A percentile compares a stretch with the other conserved stretches of the same genome.
Conservation (phyloP, 1,139 yeast genomes). For the Candida buenavistaensis region DNA sequence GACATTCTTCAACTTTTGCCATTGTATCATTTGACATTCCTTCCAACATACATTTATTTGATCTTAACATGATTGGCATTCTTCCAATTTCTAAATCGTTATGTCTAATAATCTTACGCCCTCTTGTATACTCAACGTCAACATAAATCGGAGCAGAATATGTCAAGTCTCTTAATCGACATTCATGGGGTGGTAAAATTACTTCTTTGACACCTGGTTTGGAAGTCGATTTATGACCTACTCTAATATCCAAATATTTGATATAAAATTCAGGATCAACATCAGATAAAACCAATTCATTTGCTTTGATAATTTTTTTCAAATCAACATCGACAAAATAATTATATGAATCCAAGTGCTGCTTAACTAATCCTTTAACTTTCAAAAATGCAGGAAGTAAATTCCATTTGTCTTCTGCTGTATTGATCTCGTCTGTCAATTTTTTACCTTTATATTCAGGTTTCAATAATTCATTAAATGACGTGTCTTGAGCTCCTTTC, state of each 20-base stretch:
- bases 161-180: conserved; percentile 91
- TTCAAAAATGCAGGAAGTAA: conserved; percentile 91
- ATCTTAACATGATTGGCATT: conserved; percentile 96
- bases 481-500: conserved; percentile 35
- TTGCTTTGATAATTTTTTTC: conserved; percentile 88
- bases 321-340: conserved; percentile 92
- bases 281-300: conserved; percentile 84
- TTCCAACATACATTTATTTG: conserved; percentile 83
- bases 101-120: conserved; percentile 86
- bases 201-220: conserved; percentile 57
- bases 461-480: conserved; percentile 74
- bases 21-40: conserved; percentile 77
- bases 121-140: conserved; percentile 95
- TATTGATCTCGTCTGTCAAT: conserved; percentile 81
- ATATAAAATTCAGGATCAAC: conserved; percentile 96
- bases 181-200: conserved; percentile 89
- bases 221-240: conserved; percentile 67
- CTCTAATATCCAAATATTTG: conserved; percentile 87
- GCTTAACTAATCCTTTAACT: conserved; percentile 95
- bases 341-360: conserved; percentile 94
- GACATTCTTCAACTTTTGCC: conserved; percentile 93
- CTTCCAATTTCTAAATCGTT: conserved; percentile 92
- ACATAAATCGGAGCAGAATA: conserved; percentile 96
- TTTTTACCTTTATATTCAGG: conserved; percentile 85
- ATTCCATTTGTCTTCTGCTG: conserved; percentile 96